Conservation (phyloP, 2,329 filamentous ascomycete genomes). For the Pseudomassariella vexata region DNA sequence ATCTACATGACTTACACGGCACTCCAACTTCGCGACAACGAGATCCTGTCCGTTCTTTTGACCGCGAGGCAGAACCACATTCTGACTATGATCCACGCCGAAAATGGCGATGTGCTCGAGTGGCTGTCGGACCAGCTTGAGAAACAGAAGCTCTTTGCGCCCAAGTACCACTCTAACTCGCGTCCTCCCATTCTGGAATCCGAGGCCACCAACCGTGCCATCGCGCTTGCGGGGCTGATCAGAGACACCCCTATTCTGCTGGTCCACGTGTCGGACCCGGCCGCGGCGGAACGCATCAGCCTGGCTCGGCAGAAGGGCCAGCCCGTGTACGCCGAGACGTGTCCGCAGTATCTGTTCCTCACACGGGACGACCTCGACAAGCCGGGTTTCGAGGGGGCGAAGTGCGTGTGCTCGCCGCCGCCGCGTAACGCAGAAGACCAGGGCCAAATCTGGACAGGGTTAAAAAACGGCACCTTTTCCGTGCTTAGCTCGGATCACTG, state of each 20-base stretch:
- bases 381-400: constrained; percentile 48
- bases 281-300: constrained; percentile 38
- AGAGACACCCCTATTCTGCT: constrained; percentile 44
- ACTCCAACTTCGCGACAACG: constrained; percentile 40
- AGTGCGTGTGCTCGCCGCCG: constrained; percentile 49
- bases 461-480: constrained; percentile 46
- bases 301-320: constrained; percentile 39
- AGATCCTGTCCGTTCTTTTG: constrained; percentile 46
- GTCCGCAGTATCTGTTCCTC: constrained; percentile 50
- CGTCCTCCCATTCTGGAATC: constrained; percentile 43
- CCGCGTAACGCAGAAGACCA: constrained; percentile 41
- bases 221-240: constrained; percentile 42
- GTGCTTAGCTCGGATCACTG: constrained; percentile 39
- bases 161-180: constrained; percentile 44
- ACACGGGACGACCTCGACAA: constrained; percentile 43
- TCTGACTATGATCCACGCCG: constrained; percentile 50
- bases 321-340: constrained; percentile 49
- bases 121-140: constrained; percentile 50
- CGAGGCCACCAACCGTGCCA: constrained; percentile 48
- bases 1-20: constrained; percentile 43
- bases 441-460: constrained; percentile 43
- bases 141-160: constrained; percentile 37
- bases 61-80: constrained; percentile 34
- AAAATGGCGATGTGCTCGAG: constrained; percentile 47
- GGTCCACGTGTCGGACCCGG: constrained; percentile 45